A percentile compares a stretch with the other conserved stretches of the same genome.
phyloP scores from a whole-genome alignment of 2,329 filamentous ascomycete species.

The Penicillium capsulatum region DNA sequence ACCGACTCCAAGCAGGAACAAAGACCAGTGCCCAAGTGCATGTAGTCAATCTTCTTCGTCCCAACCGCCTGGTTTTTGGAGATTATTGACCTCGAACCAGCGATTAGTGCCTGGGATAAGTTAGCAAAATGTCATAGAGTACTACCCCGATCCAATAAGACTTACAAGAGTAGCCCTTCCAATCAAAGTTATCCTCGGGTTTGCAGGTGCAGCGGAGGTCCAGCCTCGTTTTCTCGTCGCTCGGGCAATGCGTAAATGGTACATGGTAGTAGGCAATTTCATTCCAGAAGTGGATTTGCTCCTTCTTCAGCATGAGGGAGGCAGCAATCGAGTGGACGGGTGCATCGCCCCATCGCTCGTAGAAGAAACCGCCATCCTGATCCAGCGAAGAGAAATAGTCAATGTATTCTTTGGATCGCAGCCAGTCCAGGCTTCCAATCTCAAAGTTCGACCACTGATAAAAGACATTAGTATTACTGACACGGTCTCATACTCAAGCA shows the following conservation, averaged over 20 bases:
- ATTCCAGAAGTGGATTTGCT: conserved; percentile 97
- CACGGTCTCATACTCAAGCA: background rate
- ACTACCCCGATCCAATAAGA: conserved; percentile 15
- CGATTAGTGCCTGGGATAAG: conserved; percentile 67
- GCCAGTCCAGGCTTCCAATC: conserved; percentile 88
- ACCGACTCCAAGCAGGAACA: conserved; percentile 19
- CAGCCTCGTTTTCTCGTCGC: conserved; percentile 74
- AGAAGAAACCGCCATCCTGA: conserved; percentile 93
- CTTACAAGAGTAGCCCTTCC: conserved; percentile 97
- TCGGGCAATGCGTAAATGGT: conserved; percentile 96
- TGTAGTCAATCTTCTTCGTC: conserved; percentile 59
- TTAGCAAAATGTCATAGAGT: conserved; percentile 1
- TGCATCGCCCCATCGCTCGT: conserved; percentile 96
- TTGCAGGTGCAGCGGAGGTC: conserved; percentile 93
- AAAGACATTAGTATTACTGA: background rate
- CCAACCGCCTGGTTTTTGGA: conserved; percentile 81
- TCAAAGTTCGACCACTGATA: conserved; percentile 96
- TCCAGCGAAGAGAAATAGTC: conserved; percentile 91
- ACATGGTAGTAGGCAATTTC: conserved; percentile 98
- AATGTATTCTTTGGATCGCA: conserved; percentile 79
- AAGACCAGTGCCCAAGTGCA: conserved; percentile 19
- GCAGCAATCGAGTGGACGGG: conserved; percentile 98
- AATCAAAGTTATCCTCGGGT: conserved; percentile 96
- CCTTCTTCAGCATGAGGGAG: conserved; percentile 78
- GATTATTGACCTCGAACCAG: conserved; percentile 77